Percentiles rank a stretch among this genome's conserved stretches.
Conservation (phyloP, 1,284 basidiomycete species). For the Agroathelia rolfsii region DNA sequence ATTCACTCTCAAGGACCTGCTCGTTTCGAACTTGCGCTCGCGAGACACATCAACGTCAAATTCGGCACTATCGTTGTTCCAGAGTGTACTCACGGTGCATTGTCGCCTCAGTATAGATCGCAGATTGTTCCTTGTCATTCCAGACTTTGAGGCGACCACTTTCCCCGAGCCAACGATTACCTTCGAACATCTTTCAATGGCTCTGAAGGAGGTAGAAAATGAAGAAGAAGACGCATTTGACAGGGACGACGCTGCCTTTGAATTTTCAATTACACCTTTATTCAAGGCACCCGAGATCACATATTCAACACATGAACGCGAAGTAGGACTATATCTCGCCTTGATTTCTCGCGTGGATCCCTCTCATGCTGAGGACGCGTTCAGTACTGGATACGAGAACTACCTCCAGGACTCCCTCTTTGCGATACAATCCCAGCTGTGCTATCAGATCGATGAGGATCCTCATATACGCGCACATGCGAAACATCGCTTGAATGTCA, state of each 20-base stretch:
- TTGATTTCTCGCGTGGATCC: constrained; percentile 77
- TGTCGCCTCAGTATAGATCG: constrained; percentile 57
- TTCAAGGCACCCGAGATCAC: constrained; percentile 56
- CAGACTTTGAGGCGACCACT: constrained; percentile 61
- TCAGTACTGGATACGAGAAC: constrained; percentile 79
- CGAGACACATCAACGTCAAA: constrained; percentile 52
- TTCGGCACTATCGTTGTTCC: constrained; percentile 72
- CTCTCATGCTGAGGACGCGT: constrained; percentile 58
- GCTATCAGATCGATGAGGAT: constrained; percentile 37
- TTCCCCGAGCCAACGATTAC: constrained; percentile 49
- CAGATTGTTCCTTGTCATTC: constrained; percentile 56
- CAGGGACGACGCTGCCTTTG: constrained; percentile 16
- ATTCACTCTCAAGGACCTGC: constrained; percentile 83
- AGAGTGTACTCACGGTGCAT: constrained; percentile 64
- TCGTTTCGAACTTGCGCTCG: constrained; percentile 71
- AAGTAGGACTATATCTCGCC: constrained; percentile 73
- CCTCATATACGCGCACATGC: constrained; percentile 30
- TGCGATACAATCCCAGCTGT: constrained; percentile 54
- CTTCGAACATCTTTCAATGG: constrained; percentile 9
- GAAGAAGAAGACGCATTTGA: constrained; percentile 59
- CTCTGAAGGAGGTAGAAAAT: constrained; percentile 26
- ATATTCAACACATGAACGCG: constrained; percentile 68
- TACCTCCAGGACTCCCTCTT: constrained; percentile 76
- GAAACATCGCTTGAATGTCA: constrained; percentile 69
- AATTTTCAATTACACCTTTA: constrained; percentile 28